Conservation (phyloP, 208 protist genomes). For the Phytomonas serpens region DNA sequence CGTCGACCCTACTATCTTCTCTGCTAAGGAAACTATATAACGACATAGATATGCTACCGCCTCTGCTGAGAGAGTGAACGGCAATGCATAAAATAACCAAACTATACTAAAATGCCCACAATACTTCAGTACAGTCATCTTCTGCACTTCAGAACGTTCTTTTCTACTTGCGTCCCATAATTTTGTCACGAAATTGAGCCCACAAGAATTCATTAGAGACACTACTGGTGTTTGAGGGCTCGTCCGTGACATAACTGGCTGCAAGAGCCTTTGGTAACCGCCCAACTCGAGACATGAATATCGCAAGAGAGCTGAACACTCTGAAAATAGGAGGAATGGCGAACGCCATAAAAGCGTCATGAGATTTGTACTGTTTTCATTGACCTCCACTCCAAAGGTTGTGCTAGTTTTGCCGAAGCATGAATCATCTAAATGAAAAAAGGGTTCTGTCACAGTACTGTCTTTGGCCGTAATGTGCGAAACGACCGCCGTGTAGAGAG, state of each 20-base stretch:
- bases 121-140: not conserved
- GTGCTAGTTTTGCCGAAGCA: not conserved
- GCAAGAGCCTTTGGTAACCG: not conserved
- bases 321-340: constrained; percentile 9
- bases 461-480: not conserved
- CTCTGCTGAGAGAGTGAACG: not conserved
- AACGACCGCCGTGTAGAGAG: not conserved
- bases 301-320: not conserved
- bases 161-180: not conserved
- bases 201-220: not conserved
- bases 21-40: not conserved
- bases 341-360: constrained; percentile 5
- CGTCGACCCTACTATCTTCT: not conserved
- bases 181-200: not conserved
- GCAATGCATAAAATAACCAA: not conserved
- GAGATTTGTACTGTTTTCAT: not conserved
- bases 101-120: not conserved
- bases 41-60: not conserved
- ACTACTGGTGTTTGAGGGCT: not conserved
- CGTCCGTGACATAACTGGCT: not conserved
- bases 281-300: not conserved
- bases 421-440: not conserved
- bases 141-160: not conserved
- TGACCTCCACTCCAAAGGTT: not conserved
- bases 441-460: not conserved